Base-by-base conservation (phyloP, 768 basidiomycete species). In the Cystofilobasidium bisporidii region DNA sequence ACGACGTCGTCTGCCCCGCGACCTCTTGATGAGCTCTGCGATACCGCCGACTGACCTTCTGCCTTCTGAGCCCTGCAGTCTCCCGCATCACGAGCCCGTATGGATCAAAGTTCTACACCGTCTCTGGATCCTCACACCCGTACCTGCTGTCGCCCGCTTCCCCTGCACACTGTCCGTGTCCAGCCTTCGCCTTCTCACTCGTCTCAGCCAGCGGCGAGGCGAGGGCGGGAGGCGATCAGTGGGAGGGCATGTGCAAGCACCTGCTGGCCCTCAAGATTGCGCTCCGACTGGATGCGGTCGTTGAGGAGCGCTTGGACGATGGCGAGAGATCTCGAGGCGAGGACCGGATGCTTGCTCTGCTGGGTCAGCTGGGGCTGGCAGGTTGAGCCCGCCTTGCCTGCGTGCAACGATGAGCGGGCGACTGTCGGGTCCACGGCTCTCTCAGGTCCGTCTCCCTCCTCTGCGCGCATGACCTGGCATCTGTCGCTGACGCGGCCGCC, bases 171-270 rank as follows among this genome's bases (percentile, higher is more conserved):
- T 56, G 53, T 20, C 28, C 53, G 6, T 56, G 53, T 17, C 18
- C 53, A 15, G 53, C 53, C 28, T 56, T 56, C 53, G 53, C 53
- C 53, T 56, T 56, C 53, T 56, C 53, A 11, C 28, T 56, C 53
- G 53, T 56, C 47, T 22, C 47, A 6, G 43, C 43, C 43, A 17
- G 8, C 20, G 43, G 43, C 43, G 43, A 12, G 17, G 20, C 50
- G 26, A 10, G 10, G 30, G 18, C 53, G 30, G 17, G 5, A 5
- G 15, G 10, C 14, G 53, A 32, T 14, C 28, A 32, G 26, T 32
- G 17, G 30, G 53, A 9, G 26, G 53, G 53, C 28, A 2, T 56
- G 12, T 56, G 53, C 53, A 56, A 56, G 53, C 53, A 56, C 53
- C 53, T 56, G 26, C 53, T 56, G 11, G 53, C 53, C 8, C 53